Evolutionary conservation across 1,139 yeast genomes (phyloP).

Genomic region (Geotrichum fermentans): DNA sequence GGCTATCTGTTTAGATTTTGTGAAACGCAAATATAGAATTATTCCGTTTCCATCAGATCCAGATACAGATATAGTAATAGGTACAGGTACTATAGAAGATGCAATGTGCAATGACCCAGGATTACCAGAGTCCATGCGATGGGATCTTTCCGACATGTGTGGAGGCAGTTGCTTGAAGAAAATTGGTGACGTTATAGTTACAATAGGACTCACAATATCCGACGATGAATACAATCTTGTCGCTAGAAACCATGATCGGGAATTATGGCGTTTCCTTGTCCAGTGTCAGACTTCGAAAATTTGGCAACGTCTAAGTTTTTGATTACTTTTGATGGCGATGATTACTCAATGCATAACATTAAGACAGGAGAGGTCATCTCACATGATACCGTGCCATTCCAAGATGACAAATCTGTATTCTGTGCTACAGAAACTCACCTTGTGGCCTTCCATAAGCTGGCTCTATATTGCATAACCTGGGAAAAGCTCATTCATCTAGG

Average conservation of each 20-base stretch:
- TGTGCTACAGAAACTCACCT: conserved; percentile 8
- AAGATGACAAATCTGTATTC: not conserved
- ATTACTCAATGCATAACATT: conserved; percentile 3
- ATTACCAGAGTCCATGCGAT: not conserved
- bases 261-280: conserved; percentile 8
- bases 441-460: not conserved
- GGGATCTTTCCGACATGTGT: conserved; percentile 11
- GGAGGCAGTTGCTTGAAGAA: conserved; percentile 3
- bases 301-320: conserved; percentile 1
- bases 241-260: conserved; percentile 3
- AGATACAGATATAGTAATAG: too few relatives aligned
- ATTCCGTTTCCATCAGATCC: conserved; percentile 8
- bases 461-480: conserved; percentile 8
- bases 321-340: not conserved
- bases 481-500: conserved; percentile 6
- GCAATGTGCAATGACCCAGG: conserved; percentile 11
- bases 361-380: conserved; percentile 1
- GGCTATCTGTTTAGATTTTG: conserved; percentile 7
- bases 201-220: conserved; percentile 4
- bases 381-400: conserved; percentile 4
- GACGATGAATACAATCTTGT: conserved; percentile 5
- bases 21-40: conserved; percentile 7
- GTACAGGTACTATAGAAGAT: conserved; percentile 2
- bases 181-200: conserved; percentile 6
- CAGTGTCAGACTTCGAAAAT: conserved; percentile 1